A percentile compares a stretch with the other conserved stretches of the same genome.
Evolutionary conservation across 2,329 filamentous ascomycete species (phyloP).

Genomic region (Colletotrichum sp.): DNA sequence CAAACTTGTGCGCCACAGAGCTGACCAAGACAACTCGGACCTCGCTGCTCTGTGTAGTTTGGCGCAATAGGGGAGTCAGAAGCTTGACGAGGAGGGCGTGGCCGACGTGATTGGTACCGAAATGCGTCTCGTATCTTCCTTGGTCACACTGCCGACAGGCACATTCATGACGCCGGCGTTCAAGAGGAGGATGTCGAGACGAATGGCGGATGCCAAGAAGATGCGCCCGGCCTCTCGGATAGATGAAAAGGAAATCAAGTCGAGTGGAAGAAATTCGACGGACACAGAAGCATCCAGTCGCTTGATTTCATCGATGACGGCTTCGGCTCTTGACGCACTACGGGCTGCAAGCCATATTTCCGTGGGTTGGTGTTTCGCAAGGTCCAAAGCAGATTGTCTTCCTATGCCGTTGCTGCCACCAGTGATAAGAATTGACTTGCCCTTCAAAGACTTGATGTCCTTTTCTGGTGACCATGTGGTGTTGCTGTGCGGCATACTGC

Average conservation of each 20-base stretch:
- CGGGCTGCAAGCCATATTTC: conserved; percentile 61
- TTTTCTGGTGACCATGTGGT: neutral
- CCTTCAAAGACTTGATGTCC: conserved; percentile 46
- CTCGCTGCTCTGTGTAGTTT: conserved; percentile 22
- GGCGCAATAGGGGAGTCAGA: conserved; percentile 31
- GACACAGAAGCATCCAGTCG: conserved; percentile 10
- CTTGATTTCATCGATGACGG: conserved; percentile 39
- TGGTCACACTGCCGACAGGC: conserved; percentile 26
- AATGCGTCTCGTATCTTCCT: conserved; percentile 39
- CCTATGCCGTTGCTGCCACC: conserved; percentile 41
- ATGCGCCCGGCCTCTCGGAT: conserved; percentile 42
- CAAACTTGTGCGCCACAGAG: conserved; percentile 24
- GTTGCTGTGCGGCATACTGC: neutral
- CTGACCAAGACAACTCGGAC: conserved; percentile 30
- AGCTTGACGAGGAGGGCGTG: conserved; percentile 36
- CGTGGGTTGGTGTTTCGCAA: conserved; percentile 45
- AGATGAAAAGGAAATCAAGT: conserved; percentile 47
- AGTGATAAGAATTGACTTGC: conserved; percentile 52
- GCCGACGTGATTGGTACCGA: conserved; percentile 39
- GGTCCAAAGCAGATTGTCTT: neutral
- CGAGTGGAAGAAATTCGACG: conserved; percentile 40
- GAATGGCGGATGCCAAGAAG: conserved; percentile 34
- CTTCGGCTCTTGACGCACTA: conserved; percentile 40
- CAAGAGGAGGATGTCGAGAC: conserved; percentile 42
- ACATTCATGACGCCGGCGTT: conserved; percentile 41